Percentiles rank a stretch among this genome's conserved stretches.
phyloP scores from a whole-genome alignment of 345 rosid species.

The Salix dunnii region DNA sequence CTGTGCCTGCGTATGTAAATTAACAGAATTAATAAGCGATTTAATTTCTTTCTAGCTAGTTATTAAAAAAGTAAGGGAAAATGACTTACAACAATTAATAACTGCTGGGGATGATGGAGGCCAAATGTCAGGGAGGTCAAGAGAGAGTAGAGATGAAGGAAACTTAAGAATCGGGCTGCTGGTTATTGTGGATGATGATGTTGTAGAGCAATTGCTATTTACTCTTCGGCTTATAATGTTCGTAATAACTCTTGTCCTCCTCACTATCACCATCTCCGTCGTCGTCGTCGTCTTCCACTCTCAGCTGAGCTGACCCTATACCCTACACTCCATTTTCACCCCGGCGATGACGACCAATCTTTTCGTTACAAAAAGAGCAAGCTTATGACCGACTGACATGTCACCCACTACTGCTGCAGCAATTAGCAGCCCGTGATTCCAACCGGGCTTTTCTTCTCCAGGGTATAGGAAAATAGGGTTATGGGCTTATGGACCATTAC shows the following conservation, averaged over 20 bases:
- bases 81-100: slow-evolving; percentile 27
- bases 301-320: neutral
- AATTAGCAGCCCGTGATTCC: neutral
- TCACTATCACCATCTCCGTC: neutral
- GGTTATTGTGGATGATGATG: neutral
- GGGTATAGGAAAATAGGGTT: neutral
- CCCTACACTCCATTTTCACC: neutral
- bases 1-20: slow-evolving; percentile 35
- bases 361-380: neutral
- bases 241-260: neutral
- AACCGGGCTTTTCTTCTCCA: neutral
- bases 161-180: slow-evolving; percentile 50
- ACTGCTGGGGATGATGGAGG: slow-evolving; percentile 18
- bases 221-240: neutral
- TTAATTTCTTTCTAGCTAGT: neutral
- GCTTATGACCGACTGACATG: neutral
- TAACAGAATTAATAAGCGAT: slow-evolving; percentile 4
- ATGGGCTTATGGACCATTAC: neutral
- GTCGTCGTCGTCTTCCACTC: neutral
- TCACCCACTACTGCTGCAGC: too few species aligned
- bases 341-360: neutral
- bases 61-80: neutral
- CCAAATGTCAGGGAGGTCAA: slow-evolving; percentile 76
- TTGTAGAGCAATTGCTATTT: neutral
- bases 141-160: slow-evolving; percentile 63